phyloP scores from a whole-genome alignment of 257 asterid genomes.

The Solanum boliviense region DNA sequence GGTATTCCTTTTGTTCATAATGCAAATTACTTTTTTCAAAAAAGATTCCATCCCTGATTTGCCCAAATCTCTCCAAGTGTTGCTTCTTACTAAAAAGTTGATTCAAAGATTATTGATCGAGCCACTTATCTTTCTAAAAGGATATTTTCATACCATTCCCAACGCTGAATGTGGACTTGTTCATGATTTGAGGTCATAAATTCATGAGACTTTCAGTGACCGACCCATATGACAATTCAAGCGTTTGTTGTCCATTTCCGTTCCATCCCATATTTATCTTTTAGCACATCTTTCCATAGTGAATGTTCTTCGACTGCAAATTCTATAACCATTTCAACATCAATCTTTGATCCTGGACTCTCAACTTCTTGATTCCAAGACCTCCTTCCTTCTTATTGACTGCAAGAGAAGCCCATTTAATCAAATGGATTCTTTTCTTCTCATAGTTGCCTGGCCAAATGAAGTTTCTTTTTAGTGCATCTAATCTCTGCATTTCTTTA shows the following conservation, averaged over 20 bases:
- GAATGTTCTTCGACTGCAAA: not conserved
- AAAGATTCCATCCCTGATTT: not conserved
- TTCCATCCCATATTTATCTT: not conserved
- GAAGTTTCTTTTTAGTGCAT: not conserved
- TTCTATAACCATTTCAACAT: not conserved
- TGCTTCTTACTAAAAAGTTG: not conserved
- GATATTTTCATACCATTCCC: not conserved
- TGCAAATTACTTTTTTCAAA: too few species aligned
- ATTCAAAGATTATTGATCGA: not conserved
- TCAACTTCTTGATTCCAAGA: not conserved
- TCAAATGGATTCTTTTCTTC: not conserved
- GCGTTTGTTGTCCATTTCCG: not conserved
- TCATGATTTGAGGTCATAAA: not conserved
- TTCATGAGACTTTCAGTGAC: not conserved
- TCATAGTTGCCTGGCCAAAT: not conserved
- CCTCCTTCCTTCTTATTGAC: not conserved
- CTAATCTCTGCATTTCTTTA: not conserved
- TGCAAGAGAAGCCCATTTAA: not conserved
- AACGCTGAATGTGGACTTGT: not conserved
- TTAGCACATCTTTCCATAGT: not conserved
- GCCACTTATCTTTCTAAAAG: not conserved
- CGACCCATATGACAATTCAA: not conserved
- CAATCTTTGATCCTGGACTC: not conserved
- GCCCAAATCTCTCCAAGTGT: not conserved
- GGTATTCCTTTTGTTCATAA: too few species aligned